phyloP scores from a whole-genome alignment of 768 basidiomycete genomes.

The Phaffia tasmanica region DNA sequence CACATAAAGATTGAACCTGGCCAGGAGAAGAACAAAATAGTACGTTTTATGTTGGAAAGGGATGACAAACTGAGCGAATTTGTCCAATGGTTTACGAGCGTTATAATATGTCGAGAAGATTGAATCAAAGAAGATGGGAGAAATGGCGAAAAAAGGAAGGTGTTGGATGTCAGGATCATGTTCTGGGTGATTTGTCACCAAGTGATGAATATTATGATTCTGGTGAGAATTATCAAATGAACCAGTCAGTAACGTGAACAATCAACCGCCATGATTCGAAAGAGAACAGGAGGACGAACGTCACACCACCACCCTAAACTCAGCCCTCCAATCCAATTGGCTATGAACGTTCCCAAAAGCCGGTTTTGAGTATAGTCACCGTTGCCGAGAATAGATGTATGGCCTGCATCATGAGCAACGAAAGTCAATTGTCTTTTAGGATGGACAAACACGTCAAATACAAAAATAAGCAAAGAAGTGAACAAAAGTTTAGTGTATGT shows the following conservation, averaged over 20 bases:
- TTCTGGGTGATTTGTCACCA: conserved; percentile 62
- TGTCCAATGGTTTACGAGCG: conserved; percentile 68
- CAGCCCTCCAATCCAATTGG: conserved; percentile 80
- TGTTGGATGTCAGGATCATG: conserved; percentile 59
- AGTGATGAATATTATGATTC: conserved; percentile 85
- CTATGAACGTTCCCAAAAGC: conserved; percentile 58
- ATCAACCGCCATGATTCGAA: background rate
- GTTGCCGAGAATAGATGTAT: conserved; percentile 65
- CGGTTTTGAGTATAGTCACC: conserved; percentile 75
- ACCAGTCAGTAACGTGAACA: conserved; percentile 11
- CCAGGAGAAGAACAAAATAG: conserved; percentile 79
- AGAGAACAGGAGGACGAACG: conserved; percentile 46
- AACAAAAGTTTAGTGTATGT: background rate
- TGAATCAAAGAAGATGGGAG: conserved; percentile 69
- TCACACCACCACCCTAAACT: conserved; percentile 98
- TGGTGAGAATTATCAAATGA: conserved; percentile 27
- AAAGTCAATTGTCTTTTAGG: conserved; percentile 35
- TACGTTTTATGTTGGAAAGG: conserved; percentile 81
- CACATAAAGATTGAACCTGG: conserved; percentile 87
- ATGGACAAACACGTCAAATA: background rate
- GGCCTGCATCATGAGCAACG: conserved; percentile 84
- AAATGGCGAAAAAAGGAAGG: conserved; percentile 89
- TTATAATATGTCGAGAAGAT: conserved; percentile 94
- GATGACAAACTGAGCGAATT: conserved; percentile 53
- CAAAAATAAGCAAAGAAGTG: background rate